phyloP scores from a whole-genome alignment of 352 stramenopile genomes.

The Sclerospora graminicola region DNA sequence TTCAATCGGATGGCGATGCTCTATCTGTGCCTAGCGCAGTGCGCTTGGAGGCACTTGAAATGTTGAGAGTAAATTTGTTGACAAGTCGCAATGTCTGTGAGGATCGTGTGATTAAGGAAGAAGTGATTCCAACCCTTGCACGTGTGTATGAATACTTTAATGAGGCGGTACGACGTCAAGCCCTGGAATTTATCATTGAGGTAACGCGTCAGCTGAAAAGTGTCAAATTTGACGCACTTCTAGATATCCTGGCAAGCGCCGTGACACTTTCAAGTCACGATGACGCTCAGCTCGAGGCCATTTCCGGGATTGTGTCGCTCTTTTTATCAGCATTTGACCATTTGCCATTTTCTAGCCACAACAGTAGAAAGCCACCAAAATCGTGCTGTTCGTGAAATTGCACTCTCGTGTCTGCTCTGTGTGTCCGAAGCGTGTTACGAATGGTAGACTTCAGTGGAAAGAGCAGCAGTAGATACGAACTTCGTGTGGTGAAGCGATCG shows the following conservation, averaged over 20 bases:
- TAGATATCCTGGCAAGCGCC: constrained; percentile 69
- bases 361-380: constrained; percentile 60
- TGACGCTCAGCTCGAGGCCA: constrained; percentile 55
- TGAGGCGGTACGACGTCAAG: constrained; percentile 37
- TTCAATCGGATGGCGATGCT: constrained; percentile 20
- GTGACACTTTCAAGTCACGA: constrained; percentile 48
- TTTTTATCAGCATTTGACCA: constrained; percentile 78
- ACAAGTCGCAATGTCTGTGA: constrained; percentile 76
- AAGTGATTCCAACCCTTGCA: constrained; percentile 53
- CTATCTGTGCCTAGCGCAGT: constrained; percentile 33
- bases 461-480: constrained; percentile 42
- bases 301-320: constrained; percentile 47
- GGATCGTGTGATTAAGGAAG: constrained; percentile 77
- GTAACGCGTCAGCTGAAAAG: constrained; percentile 67
- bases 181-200: constrained; percentile 54
- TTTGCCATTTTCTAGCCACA: constrained; percentile 61
- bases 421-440: constrained; percentile 54
- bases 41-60: constrained; percentile 53
- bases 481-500: no score
- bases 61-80: constrained; percentile 61
- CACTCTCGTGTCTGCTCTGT: constrained; percentile 52
- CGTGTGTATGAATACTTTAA: constrained; percentile 67
- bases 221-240: constrained; percentile 64
- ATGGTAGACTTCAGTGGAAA: constrained; percentile 60
- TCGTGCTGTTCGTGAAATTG: constrained; percentile 39